These are phyloP conservation scores for Tetratostichococcus sp. DNA, from an alignment of 139 green algal genomes.

Conservation along the genomic window DNA sequence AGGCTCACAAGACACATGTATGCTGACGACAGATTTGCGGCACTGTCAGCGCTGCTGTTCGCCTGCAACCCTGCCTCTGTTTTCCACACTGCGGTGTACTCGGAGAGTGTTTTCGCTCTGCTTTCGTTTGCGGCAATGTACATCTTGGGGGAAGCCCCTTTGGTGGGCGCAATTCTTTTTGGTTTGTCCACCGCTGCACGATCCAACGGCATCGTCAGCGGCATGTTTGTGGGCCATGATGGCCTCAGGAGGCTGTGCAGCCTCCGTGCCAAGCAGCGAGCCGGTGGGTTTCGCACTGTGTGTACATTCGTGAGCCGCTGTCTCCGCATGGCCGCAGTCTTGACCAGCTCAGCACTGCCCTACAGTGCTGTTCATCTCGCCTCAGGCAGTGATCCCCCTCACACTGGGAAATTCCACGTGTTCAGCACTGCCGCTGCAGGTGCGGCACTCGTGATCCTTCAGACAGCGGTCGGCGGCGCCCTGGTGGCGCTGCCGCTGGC, in stretches of 20 bases:
- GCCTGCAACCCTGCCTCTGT: slow-evolving; percentile 71
- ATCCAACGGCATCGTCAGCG: slow-evolving; percentile 50
- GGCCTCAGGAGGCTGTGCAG: not conserved
- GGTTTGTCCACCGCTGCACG: slow-evolving; percentile 33
- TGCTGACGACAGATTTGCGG: slow-evolving; percentile 32
- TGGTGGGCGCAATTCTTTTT: slow-evolving; percentile 8
- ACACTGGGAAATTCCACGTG: too few relatives aligned
- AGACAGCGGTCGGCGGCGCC: not conserved
- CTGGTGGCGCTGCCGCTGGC: slow-evolving; percentile 10
- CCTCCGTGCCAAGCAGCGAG: not conserved
- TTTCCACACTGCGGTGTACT: slow-evolving; percentile 81
- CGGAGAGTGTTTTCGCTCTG: slow-evolving; percentile 71
- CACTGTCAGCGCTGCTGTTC: slow-evolving; percentile 62
- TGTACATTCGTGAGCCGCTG: too few relatives aligned
- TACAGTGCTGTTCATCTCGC: too few relatives aligned
- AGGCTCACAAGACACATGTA: slow-evolving; percentile 43
- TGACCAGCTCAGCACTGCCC: too few relatives aligned
- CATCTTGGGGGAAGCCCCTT: not conserved
- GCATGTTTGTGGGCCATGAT: not conserved
- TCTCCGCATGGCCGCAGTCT: too few relatives aligned
- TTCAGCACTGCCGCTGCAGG: slow-evolving; percentile 2
- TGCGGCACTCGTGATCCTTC: not conserved
- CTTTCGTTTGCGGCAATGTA: slow-evolving; percentile 57
- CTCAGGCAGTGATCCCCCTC: too few relatives aligned
- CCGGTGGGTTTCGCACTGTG: not conserved